Conservation (phyloP, 176 grass and related monocot species). For the Ensete ventricosum region DNA sequence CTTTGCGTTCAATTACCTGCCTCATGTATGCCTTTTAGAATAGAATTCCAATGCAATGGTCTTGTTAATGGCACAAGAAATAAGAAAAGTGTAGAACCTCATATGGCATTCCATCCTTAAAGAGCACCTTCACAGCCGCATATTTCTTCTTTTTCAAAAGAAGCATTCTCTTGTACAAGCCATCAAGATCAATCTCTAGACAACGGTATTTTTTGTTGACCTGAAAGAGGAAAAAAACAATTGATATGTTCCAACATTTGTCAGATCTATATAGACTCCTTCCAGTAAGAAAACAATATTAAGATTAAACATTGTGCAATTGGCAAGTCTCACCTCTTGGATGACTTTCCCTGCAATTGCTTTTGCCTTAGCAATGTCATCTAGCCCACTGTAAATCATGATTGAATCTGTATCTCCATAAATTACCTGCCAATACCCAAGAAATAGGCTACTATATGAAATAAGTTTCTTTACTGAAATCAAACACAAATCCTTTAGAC, state of each 20-base stretch:
- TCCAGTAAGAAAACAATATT: constrained; percentile 6
- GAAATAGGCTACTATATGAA: constrained; percentile 4
- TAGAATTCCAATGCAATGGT: not conserved
- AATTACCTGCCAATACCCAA: constrained; percentile 63
- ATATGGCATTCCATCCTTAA: constrained; percentile 37
- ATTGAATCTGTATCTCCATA: constrained; percentile 98
- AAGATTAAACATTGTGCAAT: not conserved
- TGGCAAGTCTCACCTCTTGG: constrained; percentile 49
- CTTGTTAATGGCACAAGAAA: not conserved
- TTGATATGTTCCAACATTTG: no score
- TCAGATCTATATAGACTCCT: no score
- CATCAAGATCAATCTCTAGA: constrained; percentile 98
- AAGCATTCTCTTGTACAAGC: constrained; percentile 93
- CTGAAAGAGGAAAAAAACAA: constrained; percentile 22
- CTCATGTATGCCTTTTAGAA: constrained; percentile 9
- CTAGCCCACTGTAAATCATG: constrained; percentile 92
- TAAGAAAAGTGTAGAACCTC: constrained; percentile 26
- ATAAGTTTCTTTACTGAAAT: not conserved
- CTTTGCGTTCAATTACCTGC: constrained; percentile 88
- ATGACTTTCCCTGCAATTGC: constrained; percentile 89
- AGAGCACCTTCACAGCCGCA: constrained; percentile 77
- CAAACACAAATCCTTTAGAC: no score
- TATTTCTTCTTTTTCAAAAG: constrained; percentile 99
- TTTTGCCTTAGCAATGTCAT: constrained; percentile 86
- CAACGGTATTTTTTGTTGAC: constrained; percentile 90